A percentile compares a stretch with the other conserved stretches of the same genome.
phyloP scores from a whole-genome alignment of 2,329 filamentous ascomycete genomes.

The Clarireedia monteithiana region DNA sequence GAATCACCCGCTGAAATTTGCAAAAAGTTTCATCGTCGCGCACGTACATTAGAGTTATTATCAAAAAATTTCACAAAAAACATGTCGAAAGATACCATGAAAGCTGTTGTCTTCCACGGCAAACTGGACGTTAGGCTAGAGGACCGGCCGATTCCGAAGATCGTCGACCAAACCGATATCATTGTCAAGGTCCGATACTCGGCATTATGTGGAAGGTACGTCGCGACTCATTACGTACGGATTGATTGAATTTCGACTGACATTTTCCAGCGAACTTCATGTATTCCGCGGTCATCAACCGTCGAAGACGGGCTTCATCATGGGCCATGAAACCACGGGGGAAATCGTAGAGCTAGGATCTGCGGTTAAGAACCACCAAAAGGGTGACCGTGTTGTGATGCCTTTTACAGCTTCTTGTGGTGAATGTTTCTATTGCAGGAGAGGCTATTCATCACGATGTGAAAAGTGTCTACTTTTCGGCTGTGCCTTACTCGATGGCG shows the following conservation, averaged over 20 bases:
- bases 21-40: background rate
- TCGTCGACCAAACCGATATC: constrained; percentile 65
- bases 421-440: constrained; percentile 79
- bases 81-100: constrained; percentile 54
- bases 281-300: constrained; percentile 74
- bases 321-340: constrained; percentile 83
- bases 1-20: background rate
- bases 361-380: constrained; percentile 57
- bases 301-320: constrained; percentile 52
- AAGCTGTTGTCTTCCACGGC: constrained; percentile 81
- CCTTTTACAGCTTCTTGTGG: constrained; percentile 74
- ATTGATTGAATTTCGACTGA: background rate
- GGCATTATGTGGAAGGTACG: constrained; percentile 80
- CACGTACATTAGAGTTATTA: background rate
- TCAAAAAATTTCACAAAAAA: background rate
- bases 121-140: constrained; percentile 42
- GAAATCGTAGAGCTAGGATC: constrained; percentile 60
- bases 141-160: constrained; percentile 68
- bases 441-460: constrained; percentile 72
- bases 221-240: constrained; percentile 11
- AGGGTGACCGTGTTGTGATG: constrained; percentile 72
- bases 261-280: constrained; percentile 60
- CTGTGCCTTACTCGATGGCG: constrained; percentile 60
- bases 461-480: constrained; percentile 64
- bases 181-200: constrained; percentile 78